phyloP scores from a whole-genome alignment of 257 asterid genomes.

The Nemophila menziesii region DNA sequence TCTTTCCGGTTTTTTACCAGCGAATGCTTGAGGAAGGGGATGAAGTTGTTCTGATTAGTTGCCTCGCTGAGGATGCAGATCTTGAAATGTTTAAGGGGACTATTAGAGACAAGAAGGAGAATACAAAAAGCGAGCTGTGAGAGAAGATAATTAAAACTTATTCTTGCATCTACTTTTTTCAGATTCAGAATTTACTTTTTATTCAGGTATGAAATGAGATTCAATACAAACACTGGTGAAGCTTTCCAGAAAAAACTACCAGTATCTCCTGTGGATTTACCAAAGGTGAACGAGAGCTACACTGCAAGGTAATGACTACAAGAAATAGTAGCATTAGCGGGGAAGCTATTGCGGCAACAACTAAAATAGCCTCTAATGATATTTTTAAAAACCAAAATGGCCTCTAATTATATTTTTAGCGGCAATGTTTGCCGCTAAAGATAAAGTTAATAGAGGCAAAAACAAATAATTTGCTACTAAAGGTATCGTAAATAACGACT shows the following conservation, averaged over 20 bases:
- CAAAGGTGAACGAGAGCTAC: constrained; percentile 86
- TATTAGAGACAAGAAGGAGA: constrained; percentile 48
- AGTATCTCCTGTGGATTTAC: constrained; percentile 79
- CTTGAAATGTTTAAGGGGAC: constrained; percentile 62
- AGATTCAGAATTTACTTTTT: constrained; percentile 5
- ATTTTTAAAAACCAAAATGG: too few species aligned
- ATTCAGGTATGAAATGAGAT: constrained; percentile 89
- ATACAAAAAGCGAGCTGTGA: constrained; percentile 70
- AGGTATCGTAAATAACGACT: too few species aligned
- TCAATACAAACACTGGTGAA: constrained; percentile 69
- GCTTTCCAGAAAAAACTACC: constrained; percentile 88
- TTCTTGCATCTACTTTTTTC: background rate
- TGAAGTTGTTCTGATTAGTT: constrained; percentile 77
- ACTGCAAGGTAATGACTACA: constrained; percentile 91
- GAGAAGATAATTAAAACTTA: constrained; percentile 16
- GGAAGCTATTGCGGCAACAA: too few species aligned
- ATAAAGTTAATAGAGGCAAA: too few species aligned
- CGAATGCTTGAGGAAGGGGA: constrained; percentile 99
- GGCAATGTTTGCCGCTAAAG: too few species aligned
- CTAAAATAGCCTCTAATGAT: too few species aligned
- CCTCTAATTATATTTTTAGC: too few species aligned
- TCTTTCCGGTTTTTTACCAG: constrained; percentile 27
- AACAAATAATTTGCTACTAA: too few species aligned
- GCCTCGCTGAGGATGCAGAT: constrained; percentile 60
- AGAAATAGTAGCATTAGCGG: too few species aligned